Conservation (phyloP, 2,329 filamentous ascomycete genomes). For the Cladosporium sp. region DNA sequence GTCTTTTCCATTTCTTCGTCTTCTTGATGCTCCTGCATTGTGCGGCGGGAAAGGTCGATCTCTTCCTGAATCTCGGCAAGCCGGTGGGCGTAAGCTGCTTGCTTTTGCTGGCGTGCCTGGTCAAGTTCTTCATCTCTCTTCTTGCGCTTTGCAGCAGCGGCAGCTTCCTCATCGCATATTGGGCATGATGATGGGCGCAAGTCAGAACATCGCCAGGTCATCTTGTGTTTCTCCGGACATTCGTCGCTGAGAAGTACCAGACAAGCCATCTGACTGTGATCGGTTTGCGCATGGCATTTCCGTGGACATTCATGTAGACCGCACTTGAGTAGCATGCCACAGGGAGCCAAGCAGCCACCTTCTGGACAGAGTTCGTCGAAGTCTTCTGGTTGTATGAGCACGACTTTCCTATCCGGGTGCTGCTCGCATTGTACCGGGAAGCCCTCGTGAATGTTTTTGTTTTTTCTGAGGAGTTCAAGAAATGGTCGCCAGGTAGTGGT, state of each 20-base stretch:
- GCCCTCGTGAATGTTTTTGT: conserved; percentile 45
- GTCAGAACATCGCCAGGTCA: conserved; percentile 44
- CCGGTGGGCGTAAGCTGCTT: conserved; percentile 42
- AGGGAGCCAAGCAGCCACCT: conserved; percentile 62
- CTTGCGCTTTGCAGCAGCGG: conserved; percentile 39
- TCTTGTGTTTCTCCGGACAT: conserved; percentile 51
- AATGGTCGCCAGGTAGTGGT: conserved; percentile 18
- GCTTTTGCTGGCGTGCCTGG: conserved; percentile 39
- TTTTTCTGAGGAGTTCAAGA: conserved; percentile 16
- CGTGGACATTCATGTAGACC: conserved; percentile 54
- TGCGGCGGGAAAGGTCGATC: conserved; percentile 42
- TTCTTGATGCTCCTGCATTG: conserved; percentile 41
- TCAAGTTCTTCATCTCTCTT: conserved; percentile 51
- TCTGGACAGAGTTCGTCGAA: conserved; percentile 62
- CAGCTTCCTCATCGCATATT: conserved; percentile 50
- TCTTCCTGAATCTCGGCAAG: conserved; percentile 52
- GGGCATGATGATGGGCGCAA: conserved; percentile 38
- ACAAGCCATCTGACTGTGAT: conserved; percentile 56
- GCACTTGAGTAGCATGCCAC: conserved; percentile 51
- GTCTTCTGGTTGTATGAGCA: conserved; percentile 49
- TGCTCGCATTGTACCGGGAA: conserved; percentile 57
- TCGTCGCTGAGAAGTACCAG: conserved; percentile 36
- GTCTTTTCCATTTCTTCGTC: conserved; percentile 40
- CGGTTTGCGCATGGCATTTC: conserved; percentile 57
- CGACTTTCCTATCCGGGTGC: conserved; percentile 48